Base-by-base conservation (phyloP, 2,329 filamentous ascomycete species). In the Talaromyces marneffei region DNA sequence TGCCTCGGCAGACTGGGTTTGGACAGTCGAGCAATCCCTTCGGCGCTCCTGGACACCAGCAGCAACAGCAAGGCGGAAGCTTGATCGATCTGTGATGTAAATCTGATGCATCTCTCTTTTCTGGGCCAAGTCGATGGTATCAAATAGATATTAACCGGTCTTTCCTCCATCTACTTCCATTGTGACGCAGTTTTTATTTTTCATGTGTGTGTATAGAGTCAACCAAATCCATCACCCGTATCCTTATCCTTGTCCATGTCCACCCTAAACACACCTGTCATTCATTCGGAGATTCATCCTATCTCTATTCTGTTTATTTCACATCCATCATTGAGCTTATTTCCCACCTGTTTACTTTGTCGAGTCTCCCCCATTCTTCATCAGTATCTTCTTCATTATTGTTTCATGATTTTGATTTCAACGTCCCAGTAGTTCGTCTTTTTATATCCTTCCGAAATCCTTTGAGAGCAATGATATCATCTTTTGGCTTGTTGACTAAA, bases 11-110 rank as follows among this genome's bases (percentile, higher is more conserved):
- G 78, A 69, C 76, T 8, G 70, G 69, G 5, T 69, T 79, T 75
- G 67, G 72, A 62, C 69, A 81, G 71, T 67, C 76, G 67, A 73
- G 68, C 42, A 86, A 86, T 69, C 83, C 84, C 0, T 87, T 85
- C 73, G 84, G 82, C 62, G 69, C 65, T 16, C 78, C 80, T 65
- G 79, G 77, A 64, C 77, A 78, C 60, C 75, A 78, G 63, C 72
- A 72, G 53, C 74, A 75, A 60, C 52, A 59, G 29, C 78, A 79
- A 57, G 75, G 78, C 61, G 82, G 82, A 59, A 87, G 85, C 70
- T 71, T 87, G 76, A 87, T 87, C 71, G 85, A 87, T 73, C 73
- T 87, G 68, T 85, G 50, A 62, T 35, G n/a, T 31, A 27, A 31
- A 37, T 53, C 18, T 7, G 29, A 37, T 54, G 6, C n/a, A 44